Percentiles rank a stretch among this genome's conserved stretches.
phyloP scores from a whole-genome alignment of 345 rosid species.

The Passiflora organensis region DNA sequence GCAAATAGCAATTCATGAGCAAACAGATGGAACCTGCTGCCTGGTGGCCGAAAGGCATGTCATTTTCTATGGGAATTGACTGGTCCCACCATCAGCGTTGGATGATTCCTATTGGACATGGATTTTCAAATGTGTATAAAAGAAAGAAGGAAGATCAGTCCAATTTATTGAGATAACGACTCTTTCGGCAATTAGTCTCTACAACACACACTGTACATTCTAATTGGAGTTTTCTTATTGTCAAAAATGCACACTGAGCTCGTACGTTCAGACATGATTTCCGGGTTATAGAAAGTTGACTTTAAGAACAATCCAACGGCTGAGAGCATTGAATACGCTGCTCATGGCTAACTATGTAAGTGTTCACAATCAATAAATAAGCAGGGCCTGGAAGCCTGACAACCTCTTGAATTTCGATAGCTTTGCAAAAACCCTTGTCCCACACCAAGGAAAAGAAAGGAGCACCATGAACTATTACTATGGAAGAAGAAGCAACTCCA shows the following conservation, averaged over 20 bases:
- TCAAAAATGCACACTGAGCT: neutral
- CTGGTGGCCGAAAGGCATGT: neutral
- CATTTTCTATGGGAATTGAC: neutral
- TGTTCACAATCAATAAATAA: constrained; percentile 14
- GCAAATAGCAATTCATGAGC: too few relatives aligned
- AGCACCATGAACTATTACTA: constrained; percentile 21
- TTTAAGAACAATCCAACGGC: constrained; percentile 1
- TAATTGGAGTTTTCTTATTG: neutral
- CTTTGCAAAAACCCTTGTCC: neutral
- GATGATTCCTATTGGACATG: neutral
- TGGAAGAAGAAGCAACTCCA: constrained; percentile 41
- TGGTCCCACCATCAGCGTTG: neutral
- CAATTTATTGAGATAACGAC: too few relatives aligned
- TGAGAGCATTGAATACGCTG: neutral
- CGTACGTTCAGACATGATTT: neutral
- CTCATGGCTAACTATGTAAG: neutral
- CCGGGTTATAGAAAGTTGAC: neutral
- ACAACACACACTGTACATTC: too few relatives aligned
- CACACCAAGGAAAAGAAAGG: neutral
- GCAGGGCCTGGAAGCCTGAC: neutral
- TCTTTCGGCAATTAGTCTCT: too few relatives aligned
- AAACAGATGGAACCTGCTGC: neutral
- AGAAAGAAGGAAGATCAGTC: too few relatives aligned
- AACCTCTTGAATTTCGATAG: constrained; percentile 3
- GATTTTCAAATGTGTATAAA: too few relatives aligned